phyloP scores from a whole-genome alignment of 352 stramenopile species.

The Globisporangium paroecandrum region DNA sequence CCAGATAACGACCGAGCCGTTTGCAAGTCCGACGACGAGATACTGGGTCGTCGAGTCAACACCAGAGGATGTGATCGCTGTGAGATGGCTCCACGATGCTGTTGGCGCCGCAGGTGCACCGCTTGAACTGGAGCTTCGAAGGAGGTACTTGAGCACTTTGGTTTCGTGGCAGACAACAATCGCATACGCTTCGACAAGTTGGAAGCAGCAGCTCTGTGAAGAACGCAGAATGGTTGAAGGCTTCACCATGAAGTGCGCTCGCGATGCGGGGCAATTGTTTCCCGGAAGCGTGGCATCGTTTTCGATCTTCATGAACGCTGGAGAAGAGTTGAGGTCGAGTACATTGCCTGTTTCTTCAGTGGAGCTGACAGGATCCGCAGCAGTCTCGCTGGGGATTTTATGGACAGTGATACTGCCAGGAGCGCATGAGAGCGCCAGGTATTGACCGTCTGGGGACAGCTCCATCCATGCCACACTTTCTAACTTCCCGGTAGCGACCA shows the following conservation, averaged over 20 bases:
- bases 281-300: background rate
- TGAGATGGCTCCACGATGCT: slow-evolving; percentile 37
- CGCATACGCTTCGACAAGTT: slow-evolving; percentile 21
- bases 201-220: background rate
- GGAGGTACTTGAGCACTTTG: slow-evolving; percentile 35
- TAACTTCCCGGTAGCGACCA: slow-evolving; percentile 8
- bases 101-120: background rate
- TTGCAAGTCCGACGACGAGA: slow-evolving; percentile 37
- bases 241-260: slow-evolving; percentile 10
- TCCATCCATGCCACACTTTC: slow-evolving; percentile 14
- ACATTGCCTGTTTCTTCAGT: background rate
- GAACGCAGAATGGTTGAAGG: background rate
- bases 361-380: background rate
- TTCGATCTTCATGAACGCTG: slow-evolving; percentile 11
- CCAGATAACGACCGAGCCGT: slow-evolving; percentile 51
- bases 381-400: background rate
- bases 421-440: slow-evolving; percentile 21
- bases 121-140: slow-evolving; percentile 11
- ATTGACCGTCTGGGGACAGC: slow-evolving; percentile 26
- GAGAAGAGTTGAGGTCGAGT: slow-evolving; percentile 9
- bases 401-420: slow-evolving; percentile 12
- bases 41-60: slow-evolving; percentile 49
- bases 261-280: background rate
- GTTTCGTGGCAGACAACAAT: slow-evolving; percentile 30
- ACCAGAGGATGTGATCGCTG: slow-evolving; percentile 29